Percentiles rank a stretch among this genome's conserved stretches.
Conservation (phyloP, 1,284 basidiomycete species). For the Boletus semigastroideus region DNA sequence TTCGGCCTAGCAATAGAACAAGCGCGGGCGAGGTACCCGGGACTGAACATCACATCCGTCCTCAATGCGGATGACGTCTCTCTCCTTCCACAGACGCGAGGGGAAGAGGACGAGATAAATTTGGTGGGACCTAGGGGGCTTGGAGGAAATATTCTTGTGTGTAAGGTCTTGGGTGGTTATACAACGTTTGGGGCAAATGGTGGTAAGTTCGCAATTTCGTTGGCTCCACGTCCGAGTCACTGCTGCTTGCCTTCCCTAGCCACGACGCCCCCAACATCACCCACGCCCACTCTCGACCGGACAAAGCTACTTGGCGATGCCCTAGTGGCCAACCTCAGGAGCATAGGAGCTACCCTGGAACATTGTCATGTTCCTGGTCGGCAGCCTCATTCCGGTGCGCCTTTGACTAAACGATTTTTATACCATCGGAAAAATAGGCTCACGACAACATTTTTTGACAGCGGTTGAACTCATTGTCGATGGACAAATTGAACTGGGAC, state of each 20-base stretch:
- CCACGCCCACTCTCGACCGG: conserved; percentile 11
- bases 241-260: conserved; percentile 1
- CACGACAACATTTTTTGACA: conserved; percentile 18
- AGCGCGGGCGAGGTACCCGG: conserved; percentile 40
- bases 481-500: conserved; percentile 43
- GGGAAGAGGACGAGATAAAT: conserved; percentile 18
- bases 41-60: conserved; percentile 49
- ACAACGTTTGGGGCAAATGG: conserved; percentile 45
- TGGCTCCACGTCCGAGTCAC: background rate
- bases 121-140: conserved; percentile 57
- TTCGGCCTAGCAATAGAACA: conserved; percentile 71
- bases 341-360: conserved; percentile 52
- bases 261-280: background rate
- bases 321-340: conserved; percentile 45
- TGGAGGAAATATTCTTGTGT: conserved; percentile 66
- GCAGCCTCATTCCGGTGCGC: conserved; percentile 15
- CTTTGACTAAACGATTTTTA: no score
- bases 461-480: conserved; percentile 11
- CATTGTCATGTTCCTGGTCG: conserved; percentile 60
- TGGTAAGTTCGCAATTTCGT: conserved; percentile 5
- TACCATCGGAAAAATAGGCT: conserved; percentile 5
- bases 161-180: conserved; percentile 64
- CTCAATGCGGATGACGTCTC: conserved; percentile 70
- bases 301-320: conserved; percentile 47
- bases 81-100: conserved; percentile 35